Percentiles rank a stretch among this genome's conserved stretches.
Evolutionary conservation across 2,329 filamentous ascomycete species (phyloP).

Genomic region (Fusarium stilboides): DNA sequence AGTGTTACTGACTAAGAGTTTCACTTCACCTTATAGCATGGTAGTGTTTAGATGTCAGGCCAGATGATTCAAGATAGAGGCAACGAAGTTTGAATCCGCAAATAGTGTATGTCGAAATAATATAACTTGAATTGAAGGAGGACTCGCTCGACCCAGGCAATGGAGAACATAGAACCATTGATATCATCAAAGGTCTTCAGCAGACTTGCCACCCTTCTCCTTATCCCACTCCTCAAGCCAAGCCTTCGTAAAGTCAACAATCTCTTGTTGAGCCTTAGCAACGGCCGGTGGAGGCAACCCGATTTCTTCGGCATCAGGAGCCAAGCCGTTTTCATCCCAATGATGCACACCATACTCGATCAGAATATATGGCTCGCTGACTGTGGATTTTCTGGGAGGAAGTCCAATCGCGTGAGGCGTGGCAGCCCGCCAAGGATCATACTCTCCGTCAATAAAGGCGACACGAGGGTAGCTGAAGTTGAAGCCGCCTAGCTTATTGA

Average conservation of each 20-base stretch:
- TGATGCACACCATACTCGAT: conserved; percentile 85
- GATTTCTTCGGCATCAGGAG: conserved; percentile 70
- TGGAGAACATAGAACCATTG: background rate
- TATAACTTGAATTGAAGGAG: no score
- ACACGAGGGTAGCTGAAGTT: conserved; percentile 81
- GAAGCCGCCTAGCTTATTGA: conserved; percentile 85
- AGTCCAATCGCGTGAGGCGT: conserved; percentile 78
- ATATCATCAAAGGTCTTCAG: conserved; percentile 22
- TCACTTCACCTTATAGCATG: no score
- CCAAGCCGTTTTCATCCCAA: conserved; percentile 81
- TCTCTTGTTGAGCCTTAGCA: conserved; percentile 69
- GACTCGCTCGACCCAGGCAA: background rate
- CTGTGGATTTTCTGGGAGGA: conserved; percentile 70
- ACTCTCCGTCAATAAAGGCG: conserved; percentile 81
- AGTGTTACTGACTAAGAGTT: no score
- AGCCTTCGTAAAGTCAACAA: conserved; percentile 73
- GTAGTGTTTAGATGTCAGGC: no score
- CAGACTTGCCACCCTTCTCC: conserved; percentile 21
- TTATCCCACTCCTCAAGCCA: conserved; percentile 76
- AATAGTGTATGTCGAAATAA: no score
- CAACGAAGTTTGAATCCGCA: no score
- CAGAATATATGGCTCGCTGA: conserved; percentile 78
- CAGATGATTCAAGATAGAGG: no score
- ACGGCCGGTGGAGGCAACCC: conserved; percentile 72
- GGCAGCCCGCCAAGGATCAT: conserved; percentile 85